Conservation (phyloP, 257 asterid species). For the Plectranthus barbatus region DNA sequence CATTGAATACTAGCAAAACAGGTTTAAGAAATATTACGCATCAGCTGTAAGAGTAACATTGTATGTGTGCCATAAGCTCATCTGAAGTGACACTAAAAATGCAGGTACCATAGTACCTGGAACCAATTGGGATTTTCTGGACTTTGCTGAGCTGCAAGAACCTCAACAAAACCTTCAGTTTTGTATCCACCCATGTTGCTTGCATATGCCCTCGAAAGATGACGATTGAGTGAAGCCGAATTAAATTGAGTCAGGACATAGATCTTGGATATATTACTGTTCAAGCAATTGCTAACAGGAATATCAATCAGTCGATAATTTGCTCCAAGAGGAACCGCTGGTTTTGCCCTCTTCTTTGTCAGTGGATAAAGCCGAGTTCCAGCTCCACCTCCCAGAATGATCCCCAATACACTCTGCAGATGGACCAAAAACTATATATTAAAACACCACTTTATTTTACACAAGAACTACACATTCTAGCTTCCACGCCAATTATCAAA, state of each 20-base stretch:
- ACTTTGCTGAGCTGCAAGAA: slow-evolving; percentile 98
- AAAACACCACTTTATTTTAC: background rate
- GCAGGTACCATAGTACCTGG: slow-evolving; percentile 41
- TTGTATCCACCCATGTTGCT: slow-evolving; percentile 88
- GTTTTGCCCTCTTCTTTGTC: slow-evolving; percentile 94
- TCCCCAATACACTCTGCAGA: slow-evolving; percentile 84
- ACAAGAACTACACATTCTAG: background rate
- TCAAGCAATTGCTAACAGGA: slow-evolving; percentile 96
- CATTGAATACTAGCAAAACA: no score
- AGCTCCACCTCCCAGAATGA: slow-evolving; percentile 95
- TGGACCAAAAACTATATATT: slow-evolving; percentile 10
- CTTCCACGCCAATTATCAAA: slow-evolving; percentile 1
- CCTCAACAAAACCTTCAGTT: slow-evolving; percentile 93
- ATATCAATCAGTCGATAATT: slow-evolving; percentile 86
- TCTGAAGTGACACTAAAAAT: background rate
- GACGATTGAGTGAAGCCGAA: slow-evolving; percentile 95
- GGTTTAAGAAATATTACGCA: no score
- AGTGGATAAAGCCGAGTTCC: slow-evolving; percentile 93
- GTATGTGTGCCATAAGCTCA: no score
- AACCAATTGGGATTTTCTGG: slow-evolving; percentile 98
- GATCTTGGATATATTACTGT: slow-evolving; percentile 83
- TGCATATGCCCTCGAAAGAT: slow-evolving; percentile 87
- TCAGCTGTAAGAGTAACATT: no score
- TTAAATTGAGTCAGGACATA: slow-evolving; percentile 94
- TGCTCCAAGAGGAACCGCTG: slow-evolving; percentile 97